phyloP scores from a whole-genome alignment of 768 basidiomycete genomes.

The Xerocomellus intermedius region DNA sequence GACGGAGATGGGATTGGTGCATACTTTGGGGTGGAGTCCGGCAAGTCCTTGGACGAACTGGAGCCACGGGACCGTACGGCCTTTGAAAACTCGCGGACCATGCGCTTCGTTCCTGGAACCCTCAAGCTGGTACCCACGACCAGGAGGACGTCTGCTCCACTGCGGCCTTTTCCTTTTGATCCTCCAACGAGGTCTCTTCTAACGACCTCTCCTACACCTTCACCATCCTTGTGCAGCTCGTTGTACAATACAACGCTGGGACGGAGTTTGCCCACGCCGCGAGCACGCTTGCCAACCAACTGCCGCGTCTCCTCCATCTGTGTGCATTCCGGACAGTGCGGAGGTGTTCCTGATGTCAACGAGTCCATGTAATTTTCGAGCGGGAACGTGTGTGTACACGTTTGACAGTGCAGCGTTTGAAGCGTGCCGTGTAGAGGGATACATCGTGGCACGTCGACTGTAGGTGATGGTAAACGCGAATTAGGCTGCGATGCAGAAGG shows the following conservation, averaged over 20 bases:
- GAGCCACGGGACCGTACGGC: conserved; percentile 58
- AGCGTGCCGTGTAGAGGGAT: conserved; percentile 91
- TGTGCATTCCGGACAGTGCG: conserved; percentile 78
- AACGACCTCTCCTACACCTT: conserved; percentile 84
- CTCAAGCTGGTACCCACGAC: conserved; percentile 89
- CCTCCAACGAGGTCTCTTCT: conserved; percentile 74
- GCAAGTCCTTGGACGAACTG: conserved; percentile 34
- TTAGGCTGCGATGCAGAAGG: conserved; percentile 19
- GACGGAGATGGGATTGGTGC: conserved; percentile 48
- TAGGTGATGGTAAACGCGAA: conserved; percentile 49
- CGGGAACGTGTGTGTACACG: conserved; percentile 72
- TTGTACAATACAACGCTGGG: conserved; percentile 92
- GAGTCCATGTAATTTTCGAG: conserved; percentile 59
- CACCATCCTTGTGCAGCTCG: conserved; percentile 83
- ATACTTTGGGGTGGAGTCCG: conserved; percentile 24
- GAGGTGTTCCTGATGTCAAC: conserved; percentile 60
- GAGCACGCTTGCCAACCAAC: conserved; percentile 71
- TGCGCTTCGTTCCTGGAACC: conserved; percentile 88
- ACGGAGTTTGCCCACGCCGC: conserved; percentile 77
- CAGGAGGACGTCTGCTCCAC: conserved; percentile 77
- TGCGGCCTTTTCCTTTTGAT: conserved; percentile 62
- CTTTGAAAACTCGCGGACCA: conserved; percentile 86
- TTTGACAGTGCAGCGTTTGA: conserved; percentile 74
- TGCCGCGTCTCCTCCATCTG: conserved; percentile 66
- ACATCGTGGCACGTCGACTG: conserved; percentile 67